A percentile compares a stretch with the other conserved stretches of the same genome.
Conservation (phyloP, 306 rosid species). For the Ziziphus jujuba region DNA sequence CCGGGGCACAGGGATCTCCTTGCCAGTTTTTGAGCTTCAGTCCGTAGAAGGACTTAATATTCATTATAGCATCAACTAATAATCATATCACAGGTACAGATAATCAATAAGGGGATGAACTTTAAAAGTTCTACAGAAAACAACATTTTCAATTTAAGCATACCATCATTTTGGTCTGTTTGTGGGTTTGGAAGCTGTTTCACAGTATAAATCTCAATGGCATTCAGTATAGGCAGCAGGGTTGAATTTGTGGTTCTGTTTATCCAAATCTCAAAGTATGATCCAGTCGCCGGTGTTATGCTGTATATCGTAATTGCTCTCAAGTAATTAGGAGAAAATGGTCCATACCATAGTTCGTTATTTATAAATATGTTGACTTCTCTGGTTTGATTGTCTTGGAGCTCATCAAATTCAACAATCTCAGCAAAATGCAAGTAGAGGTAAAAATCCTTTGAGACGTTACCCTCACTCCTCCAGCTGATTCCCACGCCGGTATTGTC, state of each 20-base stretch:
- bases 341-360: background rate
- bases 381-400: conserved; percentile 29
- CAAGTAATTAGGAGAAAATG: background rate
- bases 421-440: conserved; percentile 48
- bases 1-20: conserved; percentile 50
- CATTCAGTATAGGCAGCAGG: conserved; percentile 50
- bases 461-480: conserved; percentile 1
- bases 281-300: background rate
- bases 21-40: conserved; percentile 32
- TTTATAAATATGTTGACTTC: conserved; percentile 40
- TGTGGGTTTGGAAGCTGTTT: conserved; percentile 24
- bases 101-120: too few relatives aligned
- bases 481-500: conserved; percentile 15
- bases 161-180: conserved; percentile 42
- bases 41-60: conserved; percentile 20
- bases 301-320: conserved; percentile 1
- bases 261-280: conserved; percentile 8
- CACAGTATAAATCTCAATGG: conserved; percentile 38
- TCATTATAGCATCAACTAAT: conserved; percentile 36
- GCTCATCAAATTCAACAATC: background rate
- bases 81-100: background rate
- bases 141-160: background rate
- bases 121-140: too few relatives aligned
- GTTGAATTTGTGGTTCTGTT: conserved; percentile 29
- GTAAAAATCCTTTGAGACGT: conserved; percentile 20